Percentiles rank a stretch among this genome's conserved stretches.
phyloP scores from a whole-genome alignment of 202 grass and related monocot species.

The Digitaria exilis region DNA sequence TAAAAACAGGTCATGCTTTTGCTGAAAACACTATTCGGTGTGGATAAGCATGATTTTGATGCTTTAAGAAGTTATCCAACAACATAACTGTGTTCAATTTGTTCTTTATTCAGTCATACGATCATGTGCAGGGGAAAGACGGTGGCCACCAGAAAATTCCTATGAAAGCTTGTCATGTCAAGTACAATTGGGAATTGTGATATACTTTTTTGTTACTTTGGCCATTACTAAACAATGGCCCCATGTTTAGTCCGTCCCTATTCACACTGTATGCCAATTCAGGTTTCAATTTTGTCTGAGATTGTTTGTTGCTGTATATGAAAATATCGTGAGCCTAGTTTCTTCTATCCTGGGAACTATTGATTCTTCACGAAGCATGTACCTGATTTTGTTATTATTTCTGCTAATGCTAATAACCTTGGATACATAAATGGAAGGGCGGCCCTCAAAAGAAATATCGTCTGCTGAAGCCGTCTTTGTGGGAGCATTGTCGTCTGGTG shows the following conservation, averaged over 20 bases:
- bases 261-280: background rate
- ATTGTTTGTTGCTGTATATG: background rate
- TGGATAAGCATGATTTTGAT: background rate
- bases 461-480: constrained; percentile 76
- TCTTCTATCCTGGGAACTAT: background rate
- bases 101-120: background rate
- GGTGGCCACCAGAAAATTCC: background rate
- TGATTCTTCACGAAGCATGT: background rate
- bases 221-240: background rate
- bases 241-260: too few species aligned
- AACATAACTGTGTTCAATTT: background rate
- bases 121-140: background rate
- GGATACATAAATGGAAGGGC: constrained; percentile 49
- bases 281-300: background rate
- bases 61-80: background rate
- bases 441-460: constrained; percentile 53
- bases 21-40: background rate
- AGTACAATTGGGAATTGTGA: background rate
- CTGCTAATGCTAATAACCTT: constrained; percentile 1
- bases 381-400: constrained; percentile 11
- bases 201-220: background rate
- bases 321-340: background rate
- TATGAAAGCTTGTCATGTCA: background rate
- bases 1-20: background rate
- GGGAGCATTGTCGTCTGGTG: constrained; percentile 83